Base-by-base conservation (phyloP, 1,284 basidiomycete species). In the Rhizoctonia solani region DNA sequence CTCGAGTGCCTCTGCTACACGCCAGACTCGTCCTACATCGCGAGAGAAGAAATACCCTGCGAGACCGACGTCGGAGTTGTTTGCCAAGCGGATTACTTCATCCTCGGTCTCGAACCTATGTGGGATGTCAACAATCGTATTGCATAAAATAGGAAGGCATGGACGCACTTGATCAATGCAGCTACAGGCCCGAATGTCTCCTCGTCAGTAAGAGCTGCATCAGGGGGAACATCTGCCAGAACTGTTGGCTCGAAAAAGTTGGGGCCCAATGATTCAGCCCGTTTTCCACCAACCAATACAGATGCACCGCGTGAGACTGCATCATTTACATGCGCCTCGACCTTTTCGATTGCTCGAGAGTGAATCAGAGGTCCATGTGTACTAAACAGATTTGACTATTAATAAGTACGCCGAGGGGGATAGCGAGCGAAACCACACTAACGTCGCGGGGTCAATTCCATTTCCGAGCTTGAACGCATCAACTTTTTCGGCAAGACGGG, bases 311-410 rank as follows among this genome's bases (percentile, higher is more conserved):
- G 85, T 29, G 82, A 75, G 55, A 95, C 81, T 3, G 94, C 93
- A 73, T 95, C 90, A 53, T 93, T 83, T 68, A 99, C 87, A 78
- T 99, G 97, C 44, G 83, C 79, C 71, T 87, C 80, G 19, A 96
- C 94, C 80, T 99, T 99, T 71, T 89, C 85, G 54, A 95, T 81
- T 0, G 95, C 95, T 27, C 86, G 87, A 25, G 82, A 79, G 78
- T 97, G 94, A 71, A 99, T 97, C 56, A 99, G 82, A 11, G 97
- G 97, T 0, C 97, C 97, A 74, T 98, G 95, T 0, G 94, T 98
- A 29, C 76, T 74, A 53, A 74, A 41, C 61, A 25, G 25, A 11
- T 53, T 21, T 19, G 54, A 42, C 46, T 16, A 25, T 34, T n/a
- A 50, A 49, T 50, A 4, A 50, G 19, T 19, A 21, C 46, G 14